Evolutionary conservation across 1,284 basidiomycete species (phyloP).

Genomic region (Ceratobasidium theobromae): DNA sequence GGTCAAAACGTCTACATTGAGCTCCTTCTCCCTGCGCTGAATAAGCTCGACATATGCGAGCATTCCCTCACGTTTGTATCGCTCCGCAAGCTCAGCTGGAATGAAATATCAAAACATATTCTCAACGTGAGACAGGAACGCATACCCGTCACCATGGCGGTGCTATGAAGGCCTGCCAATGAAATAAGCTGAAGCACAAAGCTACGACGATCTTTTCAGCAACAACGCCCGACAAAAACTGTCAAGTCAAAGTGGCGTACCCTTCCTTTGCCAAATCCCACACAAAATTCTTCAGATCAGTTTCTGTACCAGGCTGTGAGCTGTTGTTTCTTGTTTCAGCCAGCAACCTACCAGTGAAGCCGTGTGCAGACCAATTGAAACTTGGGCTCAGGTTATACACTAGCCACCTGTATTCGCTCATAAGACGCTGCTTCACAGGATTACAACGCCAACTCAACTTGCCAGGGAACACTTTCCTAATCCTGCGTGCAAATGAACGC

Average conservation of each 20-base stretch:
- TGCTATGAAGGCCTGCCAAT: conserved; percentile 84
- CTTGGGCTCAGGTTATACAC: conserved; percentile 95
- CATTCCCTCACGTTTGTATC: conserved; percentile 84
- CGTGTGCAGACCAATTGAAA: conserved; percentile 89
- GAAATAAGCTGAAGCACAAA: conserved; percentile 86
- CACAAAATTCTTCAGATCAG: conserved; percentile 79
- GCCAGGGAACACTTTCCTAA: conserved; percentile 70
- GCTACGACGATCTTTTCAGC: conserved; percentile 43
- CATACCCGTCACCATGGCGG: conserved; percentile 75
- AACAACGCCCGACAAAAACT: neutral
- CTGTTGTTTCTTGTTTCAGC: neutral
- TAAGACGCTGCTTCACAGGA: neutral
- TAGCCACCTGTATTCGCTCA: conserved; percentile 53
- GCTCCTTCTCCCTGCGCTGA: conserved; percentile 85
- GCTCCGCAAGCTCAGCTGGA: conserved; percentile 70
- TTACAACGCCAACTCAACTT: conserved; percentile 48
- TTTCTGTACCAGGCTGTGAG: conserved; percentile 44
- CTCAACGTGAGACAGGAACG: conserved; percentile 37
- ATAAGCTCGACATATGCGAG: conserved; percentile 83
- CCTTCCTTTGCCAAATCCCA: conserved; percentile 93
- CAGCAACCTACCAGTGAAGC: conserved; percentile 62
- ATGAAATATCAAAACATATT: conserved; percentile 13
- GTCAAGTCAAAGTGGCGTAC: conserved; percentile 46
- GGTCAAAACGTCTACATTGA: conserved; percentile 89
- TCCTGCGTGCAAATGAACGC: conserved; percentile 72